A percentile compares a stretch with the other conserved stretches of the same genome.
Conservation (phyloP, 352 stramenopile genomes). For the Pythium apleroticum region DNA sequence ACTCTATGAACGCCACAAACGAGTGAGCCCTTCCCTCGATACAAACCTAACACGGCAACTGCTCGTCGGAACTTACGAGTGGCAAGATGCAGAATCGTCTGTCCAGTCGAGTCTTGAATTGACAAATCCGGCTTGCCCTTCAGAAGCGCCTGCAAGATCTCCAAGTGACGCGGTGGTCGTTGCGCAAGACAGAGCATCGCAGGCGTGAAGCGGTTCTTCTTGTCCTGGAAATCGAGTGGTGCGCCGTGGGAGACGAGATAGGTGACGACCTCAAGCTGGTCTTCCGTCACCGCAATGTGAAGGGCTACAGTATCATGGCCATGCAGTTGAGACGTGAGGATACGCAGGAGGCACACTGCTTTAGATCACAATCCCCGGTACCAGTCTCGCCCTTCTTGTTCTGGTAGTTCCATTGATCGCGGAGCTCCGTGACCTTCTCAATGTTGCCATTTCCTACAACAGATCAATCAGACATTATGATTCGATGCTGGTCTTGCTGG, state of each 20-base stretch:
- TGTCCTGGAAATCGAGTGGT: conserved; percentile 72
- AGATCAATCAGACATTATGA: too few relatives aligned
- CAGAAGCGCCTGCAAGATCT: conserved; percentile 62
- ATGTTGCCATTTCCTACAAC: conserved; percentile 69
- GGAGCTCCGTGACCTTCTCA: conserved; percentile 68
- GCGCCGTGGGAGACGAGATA: conserved; percentile 66
- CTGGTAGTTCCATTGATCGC: conserved; percentile 66
- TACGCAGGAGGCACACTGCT: too few relatives aligned
- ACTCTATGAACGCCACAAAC: conserved; percentile 39
- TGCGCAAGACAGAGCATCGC: conserved; percentile 76
- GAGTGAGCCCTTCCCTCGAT: too few relatives aligned
- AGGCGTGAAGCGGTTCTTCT: conserved; percentile 75
- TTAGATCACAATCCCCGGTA: conserved; percentile 19
- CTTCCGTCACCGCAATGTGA: conserved; percentile 70
- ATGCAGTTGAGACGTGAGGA: background rate
- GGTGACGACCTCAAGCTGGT: conserved; percentile 70
- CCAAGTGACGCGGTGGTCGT: conserved; percentile 59
- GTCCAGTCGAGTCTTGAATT: conserved; percentile 57
- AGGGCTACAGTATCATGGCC: conserved; percentile 35
- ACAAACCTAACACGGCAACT: background rate
- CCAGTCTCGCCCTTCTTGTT: conserved; percentile 86
- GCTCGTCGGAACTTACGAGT: conserved; percentile 36
- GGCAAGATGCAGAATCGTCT: conserved; percentile 67
- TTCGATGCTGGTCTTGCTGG: background rate
- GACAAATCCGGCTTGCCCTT: conserved; percentile 72